These are phyloP conservation scores for Aurantiochytrium sp. DNA, from an alignment of 108 stramenopile species.

Conservation along the genomic window DNA sequence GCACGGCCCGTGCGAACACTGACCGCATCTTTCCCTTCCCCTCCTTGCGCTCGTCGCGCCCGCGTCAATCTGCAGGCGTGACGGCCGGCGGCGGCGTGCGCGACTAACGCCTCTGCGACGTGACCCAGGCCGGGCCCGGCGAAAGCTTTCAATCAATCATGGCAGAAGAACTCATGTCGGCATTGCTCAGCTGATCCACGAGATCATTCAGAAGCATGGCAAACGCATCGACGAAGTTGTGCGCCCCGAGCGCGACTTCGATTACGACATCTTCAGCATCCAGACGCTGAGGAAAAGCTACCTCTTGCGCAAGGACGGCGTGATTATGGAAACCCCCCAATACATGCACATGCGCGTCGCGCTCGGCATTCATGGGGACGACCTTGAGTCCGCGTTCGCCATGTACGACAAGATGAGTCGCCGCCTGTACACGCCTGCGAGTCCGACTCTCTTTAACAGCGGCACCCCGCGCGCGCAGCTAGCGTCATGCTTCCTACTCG, in stretches of 20 bases:
- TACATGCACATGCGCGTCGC: constrained; percentile 96
- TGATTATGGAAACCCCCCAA: constrained; percentile 80
- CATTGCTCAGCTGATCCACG: no score
- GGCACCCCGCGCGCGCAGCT: constrained; percentile 91
- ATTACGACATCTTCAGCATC: constrained; percentile 90
- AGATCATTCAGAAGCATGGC: neutral
- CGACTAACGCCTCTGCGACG: no score
- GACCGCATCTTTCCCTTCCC: no score
- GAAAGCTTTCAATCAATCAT: no score
- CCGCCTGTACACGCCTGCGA: constrained; percentile 89
- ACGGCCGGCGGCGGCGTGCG: no score
- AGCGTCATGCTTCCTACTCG: constrained; percentile 83
- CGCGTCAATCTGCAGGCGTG: no score
- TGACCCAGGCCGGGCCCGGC: no score
- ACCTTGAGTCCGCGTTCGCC: constrained; percentile 74
- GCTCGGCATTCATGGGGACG: constrained; percentile 80
- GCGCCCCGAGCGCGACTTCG: constrained; percentile 67
- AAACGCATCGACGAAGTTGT: constrained; percentile 54
- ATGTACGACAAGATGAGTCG: constrained; percentile 88
- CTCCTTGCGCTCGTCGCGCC: no score
- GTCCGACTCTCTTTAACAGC: constrained; percentile 90
- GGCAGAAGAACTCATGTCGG: no score
- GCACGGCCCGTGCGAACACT: no score
- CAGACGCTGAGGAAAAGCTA: constrained; percentile 86
- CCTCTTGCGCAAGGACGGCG: constrained; percentile 51